phyloP scores from a whole-genome alignment of 2,329 filamentous ascomycete genomes.

The Alternaria viburni region DNA sequence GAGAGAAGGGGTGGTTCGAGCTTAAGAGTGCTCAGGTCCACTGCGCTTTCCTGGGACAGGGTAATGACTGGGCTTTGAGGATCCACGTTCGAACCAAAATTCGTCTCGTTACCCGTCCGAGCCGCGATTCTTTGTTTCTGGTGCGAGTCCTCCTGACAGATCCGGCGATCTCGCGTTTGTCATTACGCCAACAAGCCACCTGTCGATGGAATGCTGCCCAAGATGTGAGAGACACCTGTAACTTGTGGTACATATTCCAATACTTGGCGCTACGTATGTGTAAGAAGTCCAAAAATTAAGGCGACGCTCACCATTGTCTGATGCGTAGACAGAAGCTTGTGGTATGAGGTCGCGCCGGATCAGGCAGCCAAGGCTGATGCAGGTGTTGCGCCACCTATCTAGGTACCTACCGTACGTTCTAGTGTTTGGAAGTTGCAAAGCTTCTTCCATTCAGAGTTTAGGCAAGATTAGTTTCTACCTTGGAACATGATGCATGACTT shows the following conservation, averaged over 20 bases:
- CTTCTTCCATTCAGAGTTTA: too few relatives aligned
- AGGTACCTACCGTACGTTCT: too few relatives aligned
- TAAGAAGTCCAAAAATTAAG: neutral
- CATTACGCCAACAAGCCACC: neutral
- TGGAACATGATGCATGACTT: too few relatives aligned
- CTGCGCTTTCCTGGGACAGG: neutral
- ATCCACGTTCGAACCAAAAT: neutral
- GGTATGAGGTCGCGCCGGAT: neutral
- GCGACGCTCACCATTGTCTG: neutral
- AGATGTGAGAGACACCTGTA: neutral
- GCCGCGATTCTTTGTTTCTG: neutral
- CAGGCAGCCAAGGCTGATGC: neutral
- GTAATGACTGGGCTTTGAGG: neutral
- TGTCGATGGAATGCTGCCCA: neutral
- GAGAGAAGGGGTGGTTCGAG: neutral
- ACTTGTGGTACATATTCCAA: neutral
- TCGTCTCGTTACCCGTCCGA: neutral
- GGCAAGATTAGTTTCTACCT: too few relatives aligned
- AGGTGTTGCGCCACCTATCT: too few relatives aligned
- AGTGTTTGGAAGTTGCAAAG: too few relatives aligned
- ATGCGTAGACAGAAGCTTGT: neutral
- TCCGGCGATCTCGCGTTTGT: neutral
- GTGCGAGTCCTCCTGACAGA: neutral
- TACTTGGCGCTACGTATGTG: neutral
- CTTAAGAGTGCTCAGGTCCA: neutral